Base-by-base conservation (phyloP, 2,329 filamentous ascomycete genomes). In the Stagonosporopsis vannaccii region DNA sequence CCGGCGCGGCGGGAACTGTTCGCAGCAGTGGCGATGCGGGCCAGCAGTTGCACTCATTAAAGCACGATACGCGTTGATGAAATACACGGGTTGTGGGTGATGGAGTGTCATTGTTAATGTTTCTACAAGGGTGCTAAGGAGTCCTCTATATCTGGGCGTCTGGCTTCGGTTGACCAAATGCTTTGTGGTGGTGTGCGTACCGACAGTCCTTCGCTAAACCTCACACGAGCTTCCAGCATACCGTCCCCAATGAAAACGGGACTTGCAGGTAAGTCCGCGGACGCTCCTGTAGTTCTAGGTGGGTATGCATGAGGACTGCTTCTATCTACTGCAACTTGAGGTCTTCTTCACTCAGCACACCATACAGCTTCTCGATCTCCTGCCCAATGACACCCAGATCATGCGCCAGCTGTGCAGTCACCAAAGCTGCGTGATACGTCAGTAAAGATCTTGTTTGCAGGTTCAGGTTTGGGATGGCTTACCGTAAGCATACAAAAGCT, bases 401-500 rank as follows among this genome's bases (percentile, higher is more conserved):
- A 37, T 80, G 78, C 17, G 82, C 82, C 37, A 87, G 72, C 62
- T 86, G 86, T 32, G 82, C 85, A 26, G 86, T 88, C 23, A 88
- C 86, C 41, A 89, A 75, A 20, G 85, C 85, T 86, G 53, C 9
- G 13, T 20, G 28, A 2, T 15, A 37, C n/a, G 44, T 58, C 37
- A 58, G 55, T 49, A 45, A 5, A 19, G 20, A n/a, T 7, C 30
- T 43, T 26, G 17, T 13, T 15, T 40, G 19, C 37, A 25, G 7
- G 30, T n/a, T 39, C 20, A 36, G 22, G 13, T 13, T 13, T 8
- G 8, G 5, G 22, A 8, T 30, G 30, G 79, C 82, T 75, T 71
- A 85, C 84, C 91, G 78, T 97, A 99, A 17, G 94, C 93, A 78
- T 98, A 99, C 39, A 98, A 78, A 63, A 98, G 79, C 61, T 94